Evolutionary conservation across 495 filamentous ascomycete genomes (phyloP), one percentile per base, ranked within the genome.

Genomic region (Podospora appendiculata): DNA sequence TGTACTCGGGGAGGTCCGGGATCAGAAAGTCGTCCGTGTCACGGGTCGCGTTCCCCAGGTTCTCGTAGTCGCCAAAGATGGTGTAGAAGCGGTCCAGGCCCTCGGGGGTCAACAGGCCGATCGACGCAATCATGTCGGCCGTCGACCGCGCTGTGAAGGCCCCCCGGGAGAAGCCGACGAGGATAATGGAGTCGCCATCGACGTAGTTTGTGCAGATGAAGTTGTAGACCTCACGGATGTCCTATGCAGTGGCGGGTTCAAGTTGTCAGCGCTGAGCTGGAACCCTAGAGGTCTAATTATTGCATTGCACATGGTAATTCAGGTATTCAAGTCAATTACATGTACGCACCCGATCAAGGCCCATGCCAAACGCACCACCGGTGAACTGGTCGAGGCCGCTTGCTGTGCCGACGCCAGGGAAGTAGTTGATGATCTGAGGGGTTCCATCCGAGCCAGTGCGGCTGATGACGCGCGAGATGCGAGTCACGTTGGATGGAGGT

Each of bases 121-220:
- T 64, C 6, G 73, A 70, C 12, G 63, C 72, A 43, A 88, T 79
- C 58, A 88, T 61, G 36, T 80, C 78, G 42, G 79, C 77, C 39
- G 84, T 78, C 42, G 72, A 76, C 47, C 85, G 76, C 7, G 83
- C 83, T 0, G 84, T 87, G 60, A 81, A 88, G 13, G 85, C 84
- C 25, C 85, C 85, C 1, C 85, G 74, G 3, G 83, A 86, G 68
- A 87, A 88, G 17, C 85, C 85, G 10, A 86, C 58, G 17, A 88
- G 68, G 50, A 86, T 72, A 32, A 88, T 85, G 52, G 82, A 77
- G 59, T 88, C 85, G 18, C 78, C 77, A 18, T 75, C 73, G 16
- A 73, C 65, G 55, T 79, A 86, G 67, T 88, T 88, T 47, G 78
- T 77, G 42, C 74, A 72, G 41, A 87, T 58, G 62, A 86, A 87